A percentile compares a stretch with the other conserved stretches of the same genome.
Conservation (phyloP, 139 green algal species). For the Micromonas commoda region DNA sequence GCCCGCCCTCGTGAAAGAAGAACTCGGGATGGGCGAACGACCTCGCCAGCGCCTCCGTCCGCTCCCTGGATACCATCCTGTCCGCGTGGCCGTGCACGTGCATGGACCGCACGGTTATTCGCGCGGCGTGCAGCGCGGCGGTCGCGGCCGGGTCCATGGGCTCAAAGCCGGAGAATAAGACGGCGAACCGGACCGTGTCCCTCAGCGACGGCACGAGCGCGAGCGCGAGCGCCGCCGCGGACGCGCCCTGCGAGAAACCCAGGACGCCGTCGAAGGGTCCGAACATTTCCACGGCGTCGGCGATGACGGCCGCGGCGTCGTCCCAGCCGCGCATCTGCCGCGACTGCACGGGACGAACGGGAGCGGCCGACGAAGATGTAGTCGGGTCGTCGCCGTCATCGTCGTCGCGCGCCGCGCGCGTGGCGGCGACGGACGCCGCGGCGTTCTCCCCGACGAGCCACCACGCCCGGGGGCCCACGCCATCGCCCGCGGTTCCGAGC, state of each 20-base stretch:
- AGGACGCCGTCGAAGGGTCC: constrained; percentile 73
- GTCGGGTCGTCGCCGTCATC: constrained; percentile 19
- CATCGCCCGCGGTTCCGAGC: neutral
- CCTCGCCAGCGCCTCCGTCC: neutral
- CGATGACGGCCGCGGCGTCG: constrained; percentile 40
- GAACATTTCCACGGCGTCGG: constrained; percentile 30
- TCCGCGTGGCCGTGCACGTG: neutral
- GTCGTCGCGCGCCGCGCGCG: neutral
- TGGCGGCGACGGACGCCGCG: neutral
- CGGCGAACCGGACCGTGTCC: constrained; percentile 24
- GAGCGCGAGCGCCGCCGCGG: constrained; percentile 29
- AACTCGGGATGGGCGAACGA: neutral
- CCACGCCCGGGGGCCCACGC: neutral
- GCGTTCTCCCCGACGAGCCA: neutral
- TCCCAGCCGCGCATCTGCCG: constrained; percentile 61
- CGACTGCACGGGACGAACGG: neutral
- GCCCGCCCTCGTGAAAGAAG: neutral
- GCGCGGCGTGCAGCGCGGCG: neutral
- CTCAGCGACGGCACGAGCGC: constrained; percentile 14
- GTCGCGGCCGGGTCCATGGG: neutral
- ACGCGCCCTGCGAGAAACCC: constrained; percentile 69
- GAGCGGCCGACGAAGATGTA: constrained; percentile 11
- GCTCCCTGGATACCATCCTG: neutral
- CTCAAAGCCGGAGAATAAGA: constrained; percentile 33
- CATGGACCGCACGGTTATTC: neutral